These are phyloP conservation scores for Poa annua DNA, from an alignment of 176 grass and related monocot genomes.

Conservation along the genomic window DNA sequence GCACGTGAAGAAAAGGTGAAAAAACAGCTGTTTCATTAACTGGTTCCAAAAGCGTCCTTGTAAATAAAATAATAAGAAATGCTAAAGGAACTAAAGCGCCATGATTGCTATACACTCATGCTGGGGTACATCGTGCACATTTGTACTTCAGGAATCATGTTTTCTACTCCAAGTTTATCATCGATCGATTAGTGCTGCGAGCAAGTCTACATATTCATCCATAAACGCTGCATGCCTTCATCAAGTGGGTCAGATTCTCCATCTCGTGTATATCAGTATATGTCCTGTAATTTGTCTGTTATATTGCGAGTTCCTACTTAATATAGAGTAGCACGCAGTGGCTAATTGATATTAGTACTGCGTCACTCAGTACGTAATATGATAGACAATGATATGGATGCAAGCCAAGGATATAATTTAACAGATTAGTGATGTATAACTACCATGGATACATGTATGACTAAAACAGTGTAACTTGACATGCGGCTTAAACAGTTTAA, in stretches of 20 bases:
- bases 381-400: no score
- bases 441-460: no score
- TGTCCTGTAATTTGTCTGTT: background rate
- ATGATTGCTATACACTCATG: background rate
- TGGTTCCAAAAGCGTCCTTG: background rate
- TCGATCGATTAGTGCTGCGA: background rate
- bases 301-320: background rate
- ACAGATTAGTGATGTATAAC: background rate
- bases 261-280: background rate
- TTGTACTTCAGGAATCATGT: conserved; percentile 19
- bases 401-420: background rate
- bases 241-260: background rate
- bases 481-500: no score
- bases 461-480: no score
- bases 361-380: no score
- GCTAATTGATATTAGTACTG: background rate
- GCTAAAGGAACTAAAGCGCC: background rate
- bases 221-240: background rate
- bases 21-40: background rate
- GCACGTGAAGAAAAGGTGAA: conserved; percentile 17
- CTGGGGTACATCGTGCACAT: background rate
- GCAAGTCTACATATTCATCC: background rate
- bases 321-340: background rate
- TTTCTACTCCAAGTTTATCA: conserved; percentile 34
- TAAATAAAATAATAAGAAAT: background rate